Conservation (phyloP, 2,329 filamentous ascomycete species). For the Aspergillus ochraceoroseus region DNA sequence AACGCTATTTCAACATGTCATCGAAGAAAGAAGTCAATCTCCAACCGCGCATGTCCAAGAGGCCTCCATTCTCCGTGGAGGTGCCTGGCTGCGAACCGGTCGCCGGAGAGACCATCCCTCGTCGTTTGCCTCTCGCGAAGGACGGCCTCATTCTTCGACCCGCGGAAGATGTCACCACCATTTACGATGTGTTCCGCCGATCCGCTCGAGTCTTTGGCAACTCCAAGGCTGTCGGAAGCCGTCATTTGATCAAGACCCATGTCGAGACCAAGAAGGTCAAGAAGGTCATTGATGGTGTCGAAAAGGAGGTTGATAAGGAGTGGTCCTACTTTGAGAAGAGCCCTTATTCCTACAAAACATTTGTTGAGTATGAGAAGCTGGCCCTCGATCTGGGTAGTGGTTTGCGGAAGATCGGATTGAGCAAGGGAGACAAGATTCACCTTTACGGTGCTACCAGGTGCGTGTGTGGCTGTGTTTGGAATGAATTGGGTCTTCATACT, state of each 20-base stretch:
- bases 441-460: conserved; percentile 80
- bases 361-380: conserved; percentile 70
- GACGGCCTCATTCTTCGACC: conserved; percentile 64
- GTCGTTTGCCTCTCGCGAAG: conserved; percentile 66
- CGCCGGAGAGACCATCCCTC: conserved; percentile 77
- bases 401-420: conserved; percentile 68
- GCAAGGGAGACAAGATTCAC: conserved; percentile 64
- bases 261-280: conserved; percentile 83
- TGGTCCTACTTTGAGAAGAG: conserved; percentile 88
- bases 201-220: conserved; percentile 60
- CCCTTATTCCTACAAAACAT: conserved; percentile 69
- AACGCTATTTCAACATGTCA: conserved; percentile 26
- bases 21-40: conserved; percentile 30
- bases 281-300: conserved; percentile 77
- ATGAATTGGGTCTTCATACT: neutral
- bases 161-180: conserved; percentile 65
- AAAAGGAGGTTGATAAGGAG: conserved; percentile 78
- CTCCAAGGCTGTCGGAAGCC: conserved; percentile 63
- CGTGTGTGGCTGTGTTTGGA: conserved; percentile 21
- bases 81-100: conserved; percentile 62
- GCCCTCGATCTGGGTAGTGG: conserved; percentile 66
- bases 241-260: conserved; percentile 71
- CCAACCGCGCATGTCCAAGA: conserved; percentile 55
- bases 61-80: conserved; percentile 71
- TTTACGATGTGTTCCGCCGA: conserved; percentile 71